Conservation (phyloP, 106 monocot species). For the Agapanthus africanus region DNA sequence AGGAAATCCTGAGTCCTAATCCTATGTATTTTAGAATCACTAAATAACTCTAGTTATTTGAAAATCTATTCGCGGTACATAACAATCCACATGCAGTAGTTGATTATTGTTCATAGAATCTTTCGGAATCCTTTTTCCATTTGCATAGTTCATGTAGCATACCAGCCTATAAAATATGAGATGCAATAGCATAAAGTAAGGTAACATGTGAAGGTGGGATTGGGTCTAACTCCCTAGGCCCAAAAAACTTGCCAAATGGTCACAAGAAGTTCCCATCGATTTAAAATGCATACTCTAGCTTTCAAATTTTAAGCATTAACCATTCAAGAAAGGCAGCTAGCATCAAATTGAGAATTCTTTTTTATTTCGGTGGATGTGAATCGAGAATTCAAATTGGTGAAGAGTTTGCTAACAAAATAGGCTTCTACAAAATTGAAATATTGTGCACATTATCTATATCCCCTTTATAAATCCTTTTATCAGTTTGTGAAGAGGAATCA, state of each 20-base stretch:
- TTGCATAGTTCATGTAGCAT: neutral
- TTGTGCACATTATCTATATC: slow-evolving; percentile 1
- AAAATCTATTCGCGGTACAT: too few relatives aligned
- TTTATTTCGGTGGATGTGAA: too few relatives aligned
- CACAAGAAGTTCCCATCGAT: neutral
- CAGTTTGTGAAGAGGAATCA: neutral
- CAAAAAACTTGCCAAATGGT: too few relatives aligned
- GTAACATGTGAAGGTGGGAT: neutral
- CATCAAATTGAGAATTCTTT: too few relatives aligned
- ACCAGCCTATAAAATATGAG: neutral
- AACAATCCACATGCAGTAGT: too few relatives aligned
- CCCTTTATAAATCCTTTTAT: neutral
- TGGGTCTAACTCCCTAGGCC: too few relatives aligned
- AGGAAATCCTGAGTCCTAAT: too few relatives aligned
- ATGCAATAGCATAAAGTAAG: neutral
- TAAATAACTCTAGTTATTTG: too few relatives aligned
- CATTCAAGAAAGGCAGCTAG: neutral
- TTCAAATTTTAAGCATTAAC: neutral
- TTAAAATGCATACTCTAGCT: slow-evolving; percentile 1
- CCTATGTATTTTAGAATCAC: too few relatives aligned
- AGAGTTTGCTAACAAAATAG: neutral
- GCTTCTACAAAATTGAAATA: neutral
- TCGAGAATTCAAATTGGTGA: neutral
- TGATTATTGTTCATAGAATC: too few relatives aligned
- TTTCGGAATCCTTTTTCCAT: too few relatives aligned